A percentile compares a stretch with the other conserved stretches of the same genome.
phyloP scores from a whole-genome alignment of 2,329 filamentous ascomycete genomes.

The Aureobasidium leucospermi region DNA sequence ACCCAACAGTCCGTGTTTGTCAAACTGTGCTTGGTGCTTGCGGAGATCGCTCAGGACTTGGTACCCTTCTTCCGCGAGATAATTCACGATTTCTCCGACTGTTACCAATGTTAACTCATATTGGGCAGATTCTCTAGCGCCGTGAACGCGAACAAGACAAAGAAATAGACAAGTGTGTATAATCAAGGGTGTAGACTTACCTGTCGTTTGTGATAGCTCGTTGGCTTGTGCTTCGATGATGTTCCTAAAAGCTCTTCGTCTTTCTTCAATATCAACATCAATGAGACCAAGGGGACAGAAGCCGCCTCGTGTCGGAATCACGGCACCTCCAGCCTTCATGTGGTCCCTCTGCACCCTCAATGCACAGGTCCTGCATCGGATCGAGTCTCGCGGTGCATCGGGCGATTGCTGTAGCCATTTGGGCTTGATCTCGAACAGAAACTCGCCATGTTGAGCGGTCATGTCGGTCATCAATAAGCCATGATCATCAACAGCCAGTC shows the following conservation, averaged over 20 bases:
- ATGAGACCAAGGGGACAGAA: conserved; percentile 37
- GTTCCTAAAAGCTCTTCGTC: conserved; percentile 19
- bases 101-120: neutral
- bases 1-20: conserved; percentile 29
- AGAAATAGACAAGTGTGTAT: neutral
- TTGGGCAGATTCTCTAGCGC: neutral
- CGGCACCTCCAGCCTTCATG: neutral
- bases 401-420: conserved; percentile 44
- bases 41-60: conserved; percentile 31
- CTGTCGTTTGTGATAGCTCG: neutral
- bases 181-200: neutral
- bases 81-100: conserved; percentile 19
- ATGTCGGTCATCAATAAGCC: conserved; percentile 31
- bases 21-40: conserved; percentile 31
- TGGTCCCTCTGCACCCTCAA: conserved; percentile 30
- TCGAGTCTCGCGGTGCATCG: conserved; percentile 32
- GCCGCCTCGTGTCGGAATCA: neutral
- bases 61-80: conserved; percentile 26
- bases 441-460: conserved; percentile 23
- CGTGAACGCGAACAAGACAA: neutral
- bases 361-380: conserved; percentile 41
- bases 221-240: conserved; percentile 18
- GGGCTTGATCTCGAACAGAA: conserved; percentile 37
- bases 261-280: conserved; percentile 21
- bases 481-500: conserved; percentile 22